Evolutionary conservation across 805 yeast genomes (phyloP).

Genomic region (Ogataea henricii): DNA sequence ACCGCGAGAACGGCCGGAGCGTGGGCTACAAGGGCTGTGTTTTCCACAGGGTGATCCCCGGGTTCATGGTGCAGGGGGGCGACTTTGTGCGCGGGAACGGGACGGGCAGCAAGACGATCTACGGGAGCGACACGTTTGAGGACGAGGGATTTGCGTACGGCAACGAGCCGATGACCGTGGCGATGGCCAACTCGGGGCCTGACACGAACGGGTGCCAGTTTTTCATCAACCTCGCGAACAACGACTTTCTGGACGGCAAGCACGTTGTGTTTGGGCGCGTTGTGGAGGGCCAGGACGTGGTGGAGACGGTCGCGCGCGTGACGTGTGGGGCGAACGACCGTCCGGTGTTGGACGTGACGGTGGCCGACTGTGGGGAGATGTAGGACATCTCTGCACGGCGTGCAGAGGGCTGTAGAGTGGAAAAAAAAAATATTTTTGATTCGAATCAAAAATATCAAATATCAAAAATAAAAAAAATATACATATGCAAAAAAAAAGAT

Average conservation of each 20-base stretch:
- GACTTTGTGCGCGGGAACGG: conserved; percentile 46
- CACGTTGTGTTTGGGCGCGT: conserved; percentile 54
- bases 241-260: conserved; percentile 44
- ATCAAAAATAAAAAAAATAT: background rate
- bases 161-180: conserved; percentile 24
- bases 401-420: too few relatives aligned
- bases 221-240: conserved; percentile 39
- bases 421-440: too few relatives aligned
- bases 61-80: conserved; percentile 40
- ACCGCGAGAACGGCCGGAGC: conserved; percentile 39
- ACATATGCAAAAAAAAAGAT: too few relatives aligned
- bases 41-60: conserved; percentile 45
- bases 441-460: too few relatives aligned
- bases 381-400: conserved; percentile 2
- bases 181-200: conserved; percentile 47
- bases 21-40: conserved; percentile 43
- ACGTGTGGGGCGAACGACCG: conserved; percentile 21
- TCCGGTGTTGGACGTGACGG: conserved; percentile 23
- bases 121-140: conserved; percentile 41
- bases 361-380: conserved; percentile 31
- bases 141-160: conserved; percentile 44
- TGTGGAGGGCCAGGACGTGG: conserved; percentile 43
- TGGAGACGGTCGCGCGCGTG: conserved; percentile 34
- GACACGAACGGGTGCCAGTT: conserved; percentile 51
- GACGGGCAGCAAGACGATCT: conserved; percentile 44